Base-by-base conservation (phyloP, 495 filamentous ascomycete genomes). In the Penicillium bialowiezense region DNA sequence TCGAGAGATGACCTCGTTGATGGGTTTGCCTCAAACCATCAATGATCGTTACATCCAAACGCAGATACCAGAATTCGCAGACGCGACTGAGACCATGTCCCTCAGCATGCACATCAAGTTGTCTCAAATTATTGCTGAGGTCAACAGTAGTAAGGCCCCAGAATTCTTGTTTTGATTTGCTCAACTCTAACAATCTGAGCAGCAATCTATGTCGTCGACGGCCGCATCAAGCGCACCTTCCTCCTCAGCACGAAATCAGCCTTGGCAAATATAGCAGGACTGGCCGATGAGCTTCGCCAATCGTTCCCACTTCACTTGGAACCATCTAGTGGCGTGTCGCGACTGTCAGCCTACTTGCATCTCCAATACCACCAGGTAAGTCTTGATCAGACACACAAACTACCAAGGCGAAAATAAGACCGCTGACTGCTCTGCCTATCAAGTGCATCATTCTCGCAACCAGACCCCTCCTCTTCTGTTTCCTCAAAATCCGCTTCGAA, bases 171-270 rank as follows among this genome's bases (percentile, higher is more conserved):
- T 19, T n/a, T 10, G 2, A 18, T 0, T 23, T 20, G 5, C 1
- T 37, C 31, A 9, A 7, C 15, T 37, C 41, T 59, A 47, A 52
- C 19, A 12, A 29, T 2, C 14, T 7, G 8, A n/a, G 37, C 23
- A 74, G 71, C 68, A 40, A 68, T 75, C 12, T 75, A 75, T 51
- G 72, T 67, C n/a, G 45, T 63, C 18, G 69, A 73, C 38, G 71
- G 72, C 17, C 63, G 71, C 19, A 52, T 73, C 19, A 70, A 73
- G 26, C 56, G 67, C 14, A 67, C 60, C 28, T 74, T 73, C 40
- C 54, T 76, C 0, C 46, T 63, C 20, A 65, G 64, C 42, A 72
- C 71, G 7, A 74, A 74, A 54, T 47, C 59, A 2, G 70, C 68
- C 7, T 53, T 76, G 8, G 67, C 64, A 3, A 71, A 58, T 41